Evolutionary conservation across 1,284 basidiomycete genomes (phyloP), one percentile per base, ranked within the genome.

Genomic region (Ustilago shanxiensis): DNA sequence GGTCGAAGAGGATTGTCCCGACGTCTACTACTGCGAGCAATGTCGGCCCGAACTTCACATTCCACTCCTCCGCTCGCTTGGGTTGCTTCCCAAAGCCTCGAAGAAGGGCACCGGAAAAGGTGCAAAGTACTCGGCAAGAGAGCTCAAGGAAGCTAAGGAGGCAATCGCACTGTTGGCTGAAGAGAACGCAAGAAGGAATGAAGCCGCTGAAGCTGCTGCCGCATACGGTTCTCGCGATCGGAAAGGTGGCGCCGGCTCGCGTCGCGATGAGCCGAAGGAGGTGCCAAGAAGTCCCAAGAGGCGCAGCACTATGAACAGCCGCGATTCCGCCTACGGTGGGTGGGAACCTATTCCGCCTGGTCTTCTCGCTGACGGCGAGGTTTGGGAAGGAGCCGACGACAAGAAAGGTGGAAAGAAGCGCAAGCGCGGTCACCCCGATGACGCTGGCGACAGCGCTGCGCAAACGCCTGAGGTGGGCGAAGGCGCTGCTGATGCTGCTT

Each of bases 291-390:
- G 77, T 35, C 81, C 79, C 8, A 96, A 95, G 87, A 91, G 94
- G 68, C 89, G 95, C 70, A 83, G 71, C 54, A 98, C 96, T 62
- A 97, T 99, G 95, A 99, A 98, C 86, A 95, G 93, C 83, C 89
- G 95, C 66, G 95, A 97, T 84, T 93, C 95, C 8, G 93, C 93
- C 3, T 97, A 96, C 85, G 95, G 97, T 83, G 95, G 97, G 83
- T 86, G 84, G 84, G 93, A 95, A 86, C 93, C 91, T 72, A 87
- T 89, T 51, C 87, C 88, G 14, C 78, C 83, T 1, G 80, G 79
- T 31, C 77, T 82, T 29, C 79, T 84, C n/a, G 79, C 79, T 29
- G 80, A 82, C 26, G 79, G 79, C 53, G 84, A 83, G 18, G 77
- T 81, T 31, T 78, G 78, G 77, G 81, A 82, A 13, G 79, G 67